phyloP scores from a whole-genome alignment of 208 protist species.

The Acanthamoeba lenticulata region DNA sequence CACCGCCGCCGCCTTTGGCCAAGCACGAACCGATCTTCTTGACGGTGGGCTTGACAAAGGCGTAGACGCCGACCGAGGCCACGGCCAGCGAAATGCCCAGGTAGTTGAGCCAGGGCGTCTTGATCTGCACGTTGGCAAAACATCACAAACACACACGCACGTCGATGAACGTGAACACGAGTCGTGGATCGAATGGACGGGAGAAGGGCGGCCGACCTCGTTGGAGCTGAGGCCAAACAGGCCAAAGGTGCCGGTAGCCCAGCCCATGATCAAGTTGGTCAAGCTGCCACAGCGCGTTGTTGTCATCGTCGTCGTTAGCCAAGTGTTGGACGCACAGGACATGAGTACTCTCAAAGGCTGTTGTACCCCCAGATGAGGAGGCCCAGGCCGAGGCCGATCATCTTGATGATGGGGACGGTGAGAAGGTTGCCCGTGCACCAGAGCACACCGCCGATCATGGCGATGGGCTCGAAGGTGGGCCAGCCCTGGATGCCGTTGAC shows the following conservation, averaged over 20 bases:
- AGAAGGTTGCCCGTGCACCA: constrained; percentile 67
- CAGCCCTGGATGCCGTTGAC: constrained; percentile 32
- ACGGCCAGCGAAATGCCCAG: constrained; percentile 52
- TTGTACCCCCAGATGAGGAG: constrained; percentile 67
- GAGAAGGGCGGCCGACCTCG: not conserved
- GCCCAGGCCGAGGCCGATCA: constrained; percentile 62
- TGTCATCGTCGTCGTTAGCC: too few species aligned
- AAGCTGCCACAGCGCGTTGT: not conserved
- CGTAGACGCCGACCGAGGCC: constrained; percentile 41
- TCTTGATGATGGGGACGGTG: constrained; percentile 70
- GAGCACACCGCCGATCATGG: constrained; percentile 67
- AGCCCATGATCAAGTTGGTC: constrained; percentile 65
- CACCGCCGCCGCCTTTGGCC: not conserved
- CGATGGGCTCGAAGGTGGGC: constrained; percentile 59
- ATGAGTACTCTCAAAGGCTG: not conserved
- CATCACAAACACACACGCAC: too few species aligned
- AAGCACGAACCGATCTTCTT: constrained; percentile 9
- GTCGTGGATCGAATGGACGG: not conserved
- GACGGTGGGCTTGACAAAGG: constrained; percentile 59
- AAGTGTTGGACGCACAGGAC: not conserved
- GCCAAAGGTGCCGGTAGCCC: constrained; percentile 62
- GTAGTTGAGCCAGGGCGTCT: constrained; percentile 60
- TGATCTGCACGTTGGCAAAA: too few species aligned
- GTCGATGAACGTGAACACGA: not conserved
- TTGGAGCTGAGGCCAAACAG: constrained; percentile 52